Base-by-base conservation (phyloP, 228 moss, liverwort and hornwort genomes). In the Sphagnum magellanicum region DNA sequence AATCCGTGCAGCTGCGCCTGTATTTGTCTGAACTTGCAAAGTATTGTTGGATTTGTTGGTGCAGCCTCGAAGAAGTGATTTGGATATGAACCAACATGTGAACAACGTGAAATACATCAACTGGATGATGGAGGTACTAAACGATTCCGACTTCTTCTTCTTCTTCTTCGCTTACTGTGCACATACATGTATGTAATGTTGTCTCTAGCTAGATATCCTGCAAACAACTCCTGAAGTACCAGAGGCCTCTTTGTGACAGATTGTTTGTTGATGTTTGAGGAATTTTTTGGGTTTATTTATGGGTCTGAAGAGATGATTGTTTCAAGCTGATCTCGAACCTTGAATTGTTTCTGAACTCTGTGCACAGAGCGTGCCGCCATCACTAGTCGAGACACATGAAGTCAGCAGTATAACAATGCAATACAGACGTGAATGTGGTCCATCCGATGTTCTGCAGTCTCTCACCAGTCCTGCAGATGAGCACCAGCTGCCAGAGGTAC, bases 61-160 rank as follows among this genome's bases (percentile, higher is more conserved):
- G 76, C 87, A 87, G 87, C 80, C 83, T 53, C 76, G 80, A 69
- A 80, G 87, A 52, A 78, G 68, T 52, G 87, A 87, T 60, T 74
- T 87, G 87, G 87, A 87, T 61, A 87, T 87, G 87, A 87, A 87
- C 68, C 83, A 87, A 70, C 87, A 87, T 73, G 87, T 87, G 65
- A 87, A 87, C 78, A 83, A 87, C 51, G 83, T 87, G 63, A 87
- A 83, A 68, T 87, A 87, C 50, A 83, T 87, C 47, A 78, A 73
- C 65, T 87, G 87, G 87, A 80, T 83, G 86, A 80, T 86, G 80
- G 86, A 86, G 83, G 84, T 84, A 67, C 16, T 2, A 32, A 32
- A 3, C 32, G 32, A 32, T 32, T 32, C 32, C 32, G 32, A 32
- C 32, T 32, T 32, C 32, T 32, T 32, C 32, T 32, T 32, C 51